A percentile compares a stretch with the other conserved stretches of the same genome.
Evolutionary conservation across 441 rosid species (phyloP).

Genomic region (Gossypium lobatum): DNA sequence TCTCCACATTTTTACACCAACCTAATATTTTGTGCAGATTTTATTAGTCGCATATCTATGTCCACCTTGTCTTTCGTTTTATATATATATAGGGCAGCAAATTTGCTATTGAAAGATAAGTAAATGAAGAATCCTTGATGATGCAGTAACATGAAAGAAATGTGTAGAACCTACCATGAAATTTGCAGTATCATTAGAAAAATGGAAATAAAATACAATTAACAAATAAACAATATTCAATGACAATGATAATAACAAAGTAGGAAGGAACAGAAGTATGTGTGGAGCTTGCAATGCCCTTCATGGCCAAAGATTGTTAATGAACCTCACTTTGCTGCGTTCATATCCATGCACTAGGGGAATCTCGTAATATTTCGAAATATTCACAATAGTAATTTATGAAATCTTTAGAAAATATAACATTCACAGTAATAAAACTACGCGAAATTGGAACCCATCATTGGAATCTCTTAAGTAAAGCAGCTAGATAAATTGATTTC

Average conservation of each 20-base stretch:
- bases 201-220: too few species aligned
- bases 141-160: neutral
- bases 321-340: constrained; percentile 66
- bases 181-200: neutral
- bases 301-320: constrained; percentile 67
- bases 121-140: neutral
- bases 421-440: too few species aligned
- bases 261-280: constrained; percentile 57
- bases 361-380: too few species aligned
- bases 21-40: constrained; percentile 17
- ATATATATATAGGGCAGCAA: neutral
- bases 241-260: constrained; percentile 16
- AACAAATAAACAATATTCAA: neutral
- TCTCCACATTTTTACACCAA: neutral
- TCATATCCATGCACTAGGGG: too few species aligned
- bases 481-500: too few species aligned
- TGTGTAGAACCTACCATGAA: neutral
- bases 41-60: neutral
- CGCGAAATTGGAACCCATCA: too few species aligned
- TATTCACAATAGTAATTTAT: too few species aligned
- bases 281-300: constrained; percentile 73
- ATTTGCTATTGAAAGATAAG: neutral
- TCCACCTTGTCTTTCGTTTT: too few species aligned
- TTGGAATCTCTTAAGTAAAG: too few species aligned
- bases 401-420: too few species aligned